Percentiles rank a stretch among this genome's conserved stretches.
These are phyloP conservation scores for Eimeria maxima DNA, from an alignment of 169 alveolate genomes.

Conservation along the genomic window DNA sequence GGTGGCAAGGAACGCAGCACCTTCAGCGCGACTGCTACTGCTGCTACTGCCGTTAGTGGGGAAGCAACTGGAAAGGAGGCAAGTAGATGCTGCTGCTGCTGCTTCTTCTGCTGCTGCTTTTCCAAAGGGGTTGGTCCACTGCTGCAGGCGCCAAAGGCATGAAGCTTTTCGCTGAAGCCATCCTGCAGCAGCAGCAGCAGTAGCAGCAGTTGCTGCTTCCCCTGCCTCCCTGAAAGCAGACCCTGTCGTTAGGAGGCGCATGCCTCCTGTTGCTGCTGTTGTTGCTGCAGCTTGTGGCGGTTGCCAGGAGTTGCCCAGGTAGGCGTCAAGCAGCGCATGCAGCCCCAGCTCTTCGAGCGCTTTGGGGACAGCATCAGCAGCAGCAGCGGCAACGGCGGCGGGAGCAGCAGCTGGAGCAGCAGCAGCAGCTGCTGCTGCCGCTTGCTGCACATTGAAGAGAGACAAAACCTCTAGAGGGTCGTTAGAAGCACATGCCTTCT, in stretches of 20 bases:
- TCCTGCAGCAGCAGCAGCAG: neutral
- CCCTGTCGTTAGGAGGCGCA: neutral
- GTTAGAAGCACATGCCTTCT: neutral
- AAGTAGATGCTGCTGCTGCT: neutral
- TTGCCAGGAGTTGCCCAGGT: neutral
- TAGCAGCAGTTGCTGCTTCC: neutral
- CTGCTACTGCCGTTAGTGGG: conserved; percentile 1
- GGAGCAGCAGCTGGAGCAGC: neutral
- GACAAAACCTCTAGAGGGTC: conserved; percentile 18
- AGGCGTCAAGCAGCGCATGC: conserved; percentile 21
- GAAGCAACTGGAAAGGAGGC: neutral
- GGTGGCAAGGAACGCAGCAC: conserved; percentile 20
- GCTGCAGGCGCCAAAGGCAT: conserved; percentile 74
- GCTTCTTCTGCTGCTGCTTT: neutral
- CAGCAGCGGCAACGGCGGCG: neutral
- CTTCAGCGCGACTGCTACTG: neutral
- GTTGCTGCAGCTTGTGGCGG: neutral
- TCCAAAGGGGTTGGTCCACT: neutral
- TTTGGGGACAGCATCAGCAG: neutral
- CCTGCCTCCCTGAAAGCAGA: neutral
- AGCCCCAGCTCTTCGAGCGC: conserved; percentile 8
- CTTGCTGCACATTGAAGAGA: conserved; percentile 17
- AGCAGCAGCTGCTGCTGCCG: neutral
- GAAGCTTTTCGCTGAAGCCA: conserved; percentile 64
- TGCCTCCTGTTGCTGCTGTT: neutral